Percentiles rank a stretch among this genome's conserved stretches.
These are phyloP conservation scores for barrel medic (Medicago truncatula) DNA, from an alignment of 306 rosid species.

Conservation along the genomic window DNA sequence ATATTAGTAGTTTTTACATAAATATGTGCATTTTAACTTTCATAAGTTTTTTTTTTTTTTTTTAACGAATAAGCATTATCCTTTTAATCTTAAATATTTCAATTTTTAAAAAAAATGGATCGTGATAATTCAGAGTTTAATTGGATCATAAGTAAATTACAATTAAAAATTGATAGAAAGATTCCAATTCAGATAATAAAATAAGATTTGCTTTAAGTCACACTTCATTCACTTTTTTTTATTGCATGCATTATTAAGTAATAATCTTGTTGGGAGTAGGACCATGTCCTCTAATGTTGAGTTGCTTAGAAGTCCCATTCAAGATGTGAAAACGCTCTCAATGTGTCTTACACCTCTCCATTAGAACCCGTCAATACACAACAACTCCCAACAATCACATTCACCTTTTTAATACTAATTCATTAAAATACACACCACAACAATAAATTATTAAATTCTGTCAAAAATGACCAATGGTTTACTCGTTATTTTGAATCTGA, in stretches of 20 bases:
- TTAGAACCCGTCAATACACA: constrained; percentile 41
- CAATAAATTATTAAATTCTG: background rate
- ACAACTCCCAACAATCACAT: constrained; percentile 44
- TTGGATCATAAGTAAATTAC: too few species aligned
- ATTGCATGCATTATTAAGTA: constrained; percentile 37
- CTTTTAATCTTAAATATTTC: too few species aligned
- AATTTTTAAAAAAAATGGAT: too few species aligned
- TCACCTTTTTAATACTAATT: constrained; percentile 26
- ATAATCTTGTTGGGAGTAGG: constrained; percentile 50
- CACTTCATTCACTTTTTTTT: background rate
- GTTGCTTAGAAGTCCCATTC: constrained; percentile 48
- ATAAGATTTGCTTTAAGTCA: background rate
- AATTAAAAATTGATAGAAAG: too few species aligned
- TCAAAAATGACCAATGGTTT: constrained; percentile 27
- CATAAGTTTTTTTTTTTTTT: too few species aligned
- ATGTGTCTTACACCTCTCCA: constrained; percentile 34
- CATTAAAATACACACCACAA: constrained; percentile 1
- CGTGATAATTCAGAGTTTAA: too few species aligned
- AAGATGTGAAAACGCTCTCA: constrained; percentile 36
- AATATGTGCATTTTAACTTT: too few species aligned
- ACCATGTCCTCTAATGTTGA: constrained; percentile 37
- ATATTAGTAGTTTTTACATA: background rate
- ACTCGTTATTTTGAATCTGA: background rate
- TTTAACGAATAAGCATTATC: too few species aligned
- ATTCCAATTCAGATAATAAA: background rate